A percentile compares a stretch with the other conserved stretches of the same genome.
These are phyloP conservation scores for Ceratorhiza oryzae-sativae DNA, from an alignment of 1,284 basidiomycete species.

Conservation along the genomic window DNA sequence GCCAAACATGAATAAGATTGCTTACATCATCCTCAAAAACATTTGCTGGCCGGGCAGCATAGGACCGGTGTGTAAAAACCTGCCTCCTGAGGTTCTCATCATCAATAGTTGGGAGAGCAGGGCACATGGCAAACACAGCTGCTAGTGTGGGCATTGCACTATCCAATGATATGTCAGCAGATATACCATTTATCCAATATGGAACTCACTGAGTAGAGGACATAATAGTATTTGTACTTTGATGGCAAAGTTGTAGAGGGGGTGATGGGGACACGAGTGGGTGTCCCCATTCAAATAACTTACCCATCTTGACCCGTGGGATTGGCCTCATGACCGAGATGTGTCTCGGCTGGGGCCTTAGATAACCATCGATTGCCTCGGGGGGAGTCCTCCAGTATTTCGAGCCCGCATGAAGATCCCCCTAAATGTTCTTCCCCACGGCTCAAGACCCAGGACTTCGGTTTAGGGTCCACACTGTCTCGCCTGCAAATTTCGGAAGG, in stretches of 20 bases:
- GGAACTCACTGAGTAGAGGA: no score
- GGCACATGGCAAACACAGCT: conserved; percentile 13
- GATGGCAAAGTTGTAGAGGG: neutral
- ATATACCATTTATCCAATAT: no score
- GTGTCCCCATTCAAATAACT: conserved; percentile 20
- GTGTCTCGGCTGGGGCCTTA: neutral
- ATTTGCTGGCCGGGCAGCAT: conserved; percentile 29
- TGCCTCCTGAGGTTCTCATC: neutral
- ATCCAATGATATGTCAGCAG: neutral
- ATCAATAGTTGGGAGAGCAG: conserved; percentile 7
- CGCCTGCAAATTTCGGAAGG: conserved; percentile 36
- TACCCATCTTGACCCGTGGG: conserved; percentile 30
- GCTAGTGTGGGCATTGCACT: neutral
- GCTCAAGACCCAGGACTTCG: neutral
- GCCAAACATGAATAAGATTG: neutral
- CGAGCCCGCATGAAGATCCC: neutral
- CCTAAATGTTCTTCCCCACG: neutral
- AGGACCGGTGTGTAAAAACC: conserved; percentile 42
- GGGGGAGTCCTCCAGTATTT: conserved; percentile 5
- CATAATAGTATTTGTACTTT: neutral
- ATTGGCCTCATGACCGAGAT: neutral
- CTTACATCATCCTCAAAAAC: conserved; percentile 39
- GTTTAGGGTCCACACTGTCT: neutral
- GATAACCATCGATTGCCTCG: conserved; percentile 7
- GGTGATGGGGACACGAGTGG: neutral